Evolutionary conservation across 768 basidiomycete genomes (phyloP).

Genomic region (Naganishia antarctica): DNA sequence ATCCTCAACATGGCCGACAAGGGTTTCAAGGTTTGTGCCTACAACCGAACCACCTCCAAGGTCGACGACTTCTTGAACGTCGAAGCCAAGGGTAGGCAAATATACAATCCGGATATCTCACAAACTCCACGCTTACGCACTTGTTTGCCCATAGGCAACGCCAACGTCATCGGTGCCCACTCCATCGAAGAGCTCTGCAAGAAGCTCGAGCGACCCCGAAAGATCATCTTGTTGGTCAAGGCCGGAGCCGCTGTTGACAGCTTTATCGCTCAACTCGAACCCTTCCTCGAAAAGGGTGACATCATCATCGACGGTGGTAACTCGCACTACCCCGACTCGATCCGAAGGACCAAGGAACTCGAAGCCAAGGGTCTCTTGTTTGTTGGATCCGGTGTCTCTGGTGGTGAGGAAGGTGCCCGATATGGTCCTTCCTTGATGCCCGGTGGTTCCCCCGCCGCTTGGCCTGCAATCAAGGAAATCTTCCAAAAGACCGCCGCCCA

Average conservation of each 20-base stretch:
- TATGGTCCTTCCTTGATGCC: constrained; percentile 98
- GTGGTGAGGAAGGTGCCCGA: constrained; percentile 96
- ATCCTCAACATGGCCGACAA: constrained; percentile 99
- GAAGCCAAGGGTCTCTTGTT: constrained; percentile 92
- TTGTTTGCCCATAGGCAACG: constrained; percentile 61
- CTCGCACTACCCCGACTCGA: constrained; percentile 97
- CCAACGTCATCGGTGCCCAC: constrained; percentile 85
- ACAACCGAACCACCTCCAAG: constrained; percentile 94
- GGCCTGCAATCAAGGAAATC: constrained; percentile 95
- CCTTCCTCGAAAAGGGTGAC: constrained; percentile 87
- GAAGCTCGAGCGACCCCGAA: constrained; percentile 91
- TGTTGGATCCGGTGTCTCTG: constrained; percentile 97
- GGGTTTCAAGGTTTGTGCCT: constrained; percentile 92
- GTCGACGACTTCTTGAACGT: constrained; percentile 92
- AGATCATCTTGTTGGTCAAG: constrained; percentile 98
- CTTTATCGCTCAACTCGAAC: constrained; percentile 83
- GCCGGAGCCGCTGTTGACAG: constrained; percentile 92
- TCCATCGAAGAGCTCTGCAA: constrained; percentile 82
- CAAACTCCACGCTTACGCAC: constrained; percentile 21
- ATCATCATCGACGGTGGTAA: constrained; percentile 99
- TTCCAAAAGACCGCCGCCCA: constrained; percentile 98
- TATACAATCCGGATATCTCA: constrained; percentile 10
- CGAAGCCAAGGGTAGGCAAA: constrained; percentile 83
- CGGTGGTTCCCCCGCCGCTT: constrained; percentile 86
- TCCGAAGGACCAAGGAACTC: constrained; percentile 86